phyloP scores from a whole-genome alignment of 139 green algal genomes.

The Chlorella ohadii region DNA sequence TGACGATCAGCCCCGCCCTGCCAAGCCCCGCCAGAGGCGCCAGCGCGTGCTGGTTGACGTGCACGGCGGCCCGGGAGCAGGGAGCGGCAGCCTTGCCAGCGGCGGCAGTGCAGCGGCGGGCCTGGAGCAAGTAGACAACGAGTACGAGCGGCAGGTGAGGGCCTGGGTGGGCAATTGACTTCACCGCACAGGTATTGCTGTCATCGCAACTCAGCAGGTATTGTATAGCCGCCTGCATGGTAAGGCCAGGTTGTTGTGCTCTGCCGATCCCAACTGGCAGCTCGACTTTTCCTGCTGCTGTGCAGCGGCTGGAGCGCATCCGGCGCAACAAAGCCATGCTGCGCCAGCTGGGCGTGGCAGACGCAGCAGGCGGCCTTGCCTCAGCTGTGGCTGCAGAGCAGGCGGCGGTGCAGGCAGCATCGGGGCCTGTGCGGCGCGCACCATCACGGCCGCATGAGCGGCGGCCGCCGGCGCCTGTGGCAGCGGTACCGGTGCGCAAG shows the following conservation, averaged over 20 bases:
- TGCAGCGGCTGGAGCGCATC: slow-evolving; percentile 53
- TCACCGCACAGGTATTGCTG: neutral
- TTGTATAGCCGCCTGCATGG: neutral
- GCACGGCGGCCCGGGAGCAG: neutral
- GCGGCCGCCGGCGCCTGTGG: neutral
- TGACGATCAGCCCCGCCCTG: neutral
- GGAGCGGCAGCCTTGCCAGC: neutral
- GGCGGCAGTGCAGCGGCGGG: neutral
- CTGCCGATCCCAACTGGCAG: neutral
- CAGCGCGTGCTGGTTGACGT: slow-evolving; percentile 25
- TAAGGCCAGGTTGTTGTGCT: too few species aligned
- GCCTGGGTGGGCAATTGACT: too few species aligned
- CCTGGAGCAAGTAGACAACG: slow-evolving; percentile 28
- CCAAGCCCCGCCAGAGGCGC: neutral
- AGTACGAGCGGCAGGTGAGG: slow-evolving; percentile 42
- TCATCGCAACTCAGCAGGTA: neutral
- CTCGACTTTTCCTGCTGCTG: neutral
- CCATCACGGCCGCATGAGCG: neutral
- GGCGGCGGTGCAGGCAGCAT: neutral
- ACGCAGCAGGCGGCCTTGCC: slow-evolving; percentile 25
- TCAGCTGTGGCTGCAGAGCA: neutral
- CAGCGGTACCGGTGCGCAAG: neutral
- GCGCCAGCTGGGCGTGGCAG: slow-evolving; percentile 38
- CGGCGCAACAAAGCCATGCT: slow-evolving; percentile 55
- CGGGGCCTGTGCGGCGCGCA: neutral